Base-by-base conservation (phyloP, 176 grass and related monocot species). In the Aegilops longissima region DNA sequence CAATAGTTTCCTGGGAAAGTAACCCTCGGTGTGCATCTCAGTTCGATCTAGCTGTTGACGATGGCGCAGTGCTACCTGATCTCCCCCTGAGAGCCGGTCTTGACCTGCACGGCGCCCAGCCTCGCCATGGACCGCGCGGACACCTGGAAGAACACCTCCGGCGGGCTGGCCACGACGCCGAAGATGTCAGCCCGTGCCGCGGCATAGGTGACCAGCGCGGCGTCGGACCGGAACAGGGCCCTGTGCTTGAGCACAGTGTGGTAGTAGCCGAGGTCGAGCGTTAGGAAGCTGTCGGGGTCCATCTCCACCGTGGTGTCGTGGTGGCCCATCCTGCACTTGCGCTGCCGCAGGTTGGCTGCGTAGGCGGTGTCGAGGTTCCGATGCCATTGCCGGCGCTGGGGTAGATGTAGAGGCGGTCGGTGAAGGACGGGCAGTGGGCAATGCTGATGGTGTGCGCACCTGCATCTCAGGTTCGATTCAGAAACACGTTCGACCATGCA, bases 211-310 rank as follows among this genome's bases (percentile, higher is more conserved):
- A 94, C 44, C 2, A 98, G 79, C 67, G 88, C 75, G 7, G 90
- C 93, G 70, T 98, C 96, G 3, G 96, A 98, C 8, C 45, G 75
- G 78, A 98, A 81, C 45, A 98, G 92, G 27, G 85, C 88, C 78
- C 88, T 62, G 85, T 90, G 86, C 87, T 88, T 96, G 35, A 94
- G 79, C 47, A 98, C 40, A 23, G 73, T 84, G 12, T 87, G 84
- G 88, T 98, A 96, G 87, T 98, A 96, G 25, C 89, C 87, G 1
- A 86, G 82, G 61, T 98, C 92, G 17, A 96, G 93, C 12, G 92
- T 96, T 14, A 92, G 68, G 90, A 78, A 84, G 83, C 92, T 98
- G 39, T 90, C 96, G 0, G 96, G 96, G 84, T 98, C 96, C 96
- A 98, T 95, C 86, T 98, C 96, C 30, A 92, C 92, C 6, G 92